These are phyloP conservation scores for Nemania diffusa DNA, from an alignment of 2,329 filamentous ascomycete genomes.

Conservation along the genomic window DNA sequence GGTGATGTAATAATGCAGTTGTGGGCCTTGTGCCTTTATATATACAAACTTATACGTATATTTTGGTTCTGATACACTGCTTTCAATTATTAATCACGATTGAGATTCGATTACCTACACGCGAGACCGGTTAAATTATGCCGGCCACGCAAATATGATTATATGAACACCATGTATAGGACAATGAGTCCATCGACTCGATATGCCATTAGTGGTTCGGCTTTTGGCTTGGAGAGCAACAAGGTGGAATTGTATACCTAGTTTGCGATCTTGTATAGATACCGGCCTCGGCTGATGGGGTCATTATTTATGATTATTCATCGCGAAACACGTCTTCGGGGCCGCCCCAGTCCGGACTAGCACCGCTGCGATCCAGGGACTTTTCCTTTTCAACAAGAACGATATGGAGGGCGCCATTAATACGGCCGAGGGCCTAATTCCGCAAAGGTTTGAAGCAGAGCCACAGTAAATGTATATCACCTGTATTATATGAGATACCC, in stretches of 20 bases:
- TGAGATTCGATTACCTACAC: not conserved
- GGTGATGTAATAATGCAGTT: not conserved
- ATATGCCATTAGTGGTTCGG: not conserved
- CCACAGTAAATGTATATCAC: too few species aligned
- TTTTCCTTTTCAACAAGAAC: too few species aligned
- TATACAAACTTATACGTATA: not conserved
- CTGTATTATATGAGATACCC: too few species aligned
- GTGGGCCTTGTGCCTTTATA: not conserved
- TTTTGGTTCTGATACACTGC: not conserved
- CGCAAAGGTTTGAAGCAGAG: too few species aligned
- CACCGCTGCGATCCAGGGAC: too few species aligned
- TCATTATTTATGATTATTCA: conserved; percentile 23
- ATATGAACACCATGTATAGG: not conserved
- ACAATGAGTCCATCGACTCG: not conserved
- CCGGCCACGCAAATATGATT: not conserved
- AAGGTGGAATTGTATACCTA: not conserved
- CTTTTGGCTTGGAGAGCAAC: not conserved
- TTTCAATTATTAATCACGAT: conserved; percentile 11
- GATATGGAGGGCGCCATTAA: too few species aligned
- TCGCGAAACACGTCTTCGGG: not conserved
- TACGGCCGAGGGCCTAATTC: too few species aligned
- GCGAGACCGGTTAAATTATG: not conserved
- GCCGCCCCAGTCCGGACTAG: too few species aligned
- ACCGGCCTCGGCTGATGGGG: conserved; percentile 9
- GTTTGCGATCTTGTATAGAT: not conserved